Percentiles rank a stretch among this genome's conserved stretches.
Evolutionary conservation across 176 grass and related monocot species (phyloP).

Genomic region (Triticum urartu): DNA sequence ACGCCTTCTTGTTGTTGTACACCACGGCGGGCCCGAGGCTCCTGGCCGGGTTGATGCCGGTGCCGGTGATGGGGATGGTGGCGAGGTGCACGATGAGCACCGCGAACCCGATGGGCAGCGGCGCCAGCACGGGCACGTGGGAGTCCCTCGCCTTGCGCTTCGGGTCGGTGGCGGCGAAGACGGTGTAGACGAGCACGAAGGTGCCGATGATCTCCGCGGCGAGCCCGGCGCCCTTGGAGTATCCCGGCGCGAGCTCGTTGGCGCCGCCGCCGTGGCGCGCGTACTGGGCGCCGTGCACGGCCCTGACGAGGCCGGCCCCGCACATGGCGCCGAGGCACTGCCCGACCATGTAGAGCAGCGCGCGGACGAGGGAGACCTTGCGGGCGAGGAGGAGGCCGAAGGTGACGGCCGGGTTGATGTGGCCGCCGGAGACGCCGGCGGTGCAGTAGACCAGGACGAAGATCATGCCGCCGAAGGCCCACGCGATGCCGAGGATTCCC

Average conservation of each 20-base stretch:
- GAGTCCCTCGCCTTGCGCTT: slow-evolving; percentile 72
- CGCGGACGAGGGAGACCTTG: slow-evolving; percentile 40
- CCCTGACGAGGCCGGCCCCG: slow-evolving; percentile 29
- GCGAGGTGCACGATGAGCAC: slow-evolving; percentile 40
- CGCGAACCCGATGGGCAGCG: slow-evolving; percentile 38
- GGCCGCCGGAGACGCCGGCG: slow-evolving; percentile 79
- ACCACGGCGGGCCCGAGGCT: slow-evolving; percentile 24
- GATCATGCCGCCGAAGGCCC: slow-evolving; percentile 92
- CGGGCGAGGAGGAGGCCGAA: slow-evolving; percentile 39
- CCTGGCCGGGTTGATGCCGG: slow-evolving; percentile 39
- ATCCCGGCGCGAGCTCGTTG: slow-evolving; percentile 58
- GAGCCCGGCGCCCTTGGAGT: slow-evolving; percentile 53
- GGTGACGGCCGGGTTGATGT: slow-evolving; percentile 88
- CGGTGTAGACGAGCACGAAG: slow-evolving; percentile 77
- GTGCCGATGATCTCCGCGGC: slow-evolving; percentile 69
- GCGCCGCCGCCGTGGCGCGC: slow-evolving; percentile 52
- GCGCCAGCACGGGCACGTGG: slow-evolving; percentile 52
- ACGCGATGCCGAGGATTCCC: slow-evolving; percentile 75
- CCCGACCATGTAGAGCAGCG: slow-evolving; percentile 31
- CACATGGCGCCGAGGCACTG: slow-evolving; percentile 44
- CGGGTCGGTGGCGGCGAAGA: slow-evolving; percentile 73
- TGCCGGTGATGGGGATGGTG: slow-evolving; percentile 41
- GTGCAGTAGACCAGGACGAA: slow-evolving; percentile 97
- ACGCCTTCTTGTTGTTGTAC: slow-evolving; percentile 33
- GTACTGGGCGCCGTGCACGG: slow-evolving; percentile 21